phyloP scores from a whole-genome alignment of 306 rosid species.

The Fragaria iinumae region DNA sequence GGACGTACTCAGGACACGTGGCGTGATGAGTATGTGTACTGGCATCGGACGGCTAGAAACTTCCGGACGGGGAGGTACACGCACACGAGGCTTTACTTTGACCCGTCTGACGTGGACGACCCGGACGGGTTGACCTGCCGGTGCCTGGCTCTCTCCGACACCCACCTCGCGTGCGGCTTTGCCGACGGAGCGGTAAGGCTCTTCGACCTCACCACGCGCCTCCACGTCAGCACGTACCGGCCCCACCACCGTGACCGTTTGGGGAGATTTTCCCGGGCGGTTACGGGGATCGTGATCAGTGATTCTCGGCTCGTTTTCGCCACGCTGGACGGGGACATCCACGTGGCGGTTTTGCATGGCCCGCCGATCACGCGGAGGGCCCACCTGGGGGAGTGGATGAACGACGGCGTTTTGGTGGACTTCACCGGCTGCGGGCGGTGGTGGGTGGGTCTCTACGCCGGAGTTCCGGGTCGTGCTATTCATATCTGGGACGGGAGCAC shows the following conservation, averaged over 20 bases:
- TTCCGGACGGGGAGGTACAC: constrained; percentile 26
- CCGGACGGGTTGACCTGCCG: constrained; percentile 52
- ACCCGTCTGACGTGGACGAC: constrained; percentile 39
- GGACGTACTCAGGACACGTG: constrained; percentile 43
- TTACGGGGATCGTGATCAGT: constrained; percentile 55
- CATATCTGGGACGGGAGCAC: constrained; percentile 63
- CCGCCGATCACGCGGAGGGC: constrained; percentile 19
- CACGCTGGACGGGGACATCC: constrained; percentile 59
- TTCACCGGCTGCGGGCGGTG: constrained; percentile 50
- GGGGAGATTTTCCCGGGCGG: constrained; percentile 61
- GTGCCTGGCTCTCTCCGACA: constrained; percentile 66
- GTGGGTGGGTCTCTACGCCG: constrained; percentile 93
- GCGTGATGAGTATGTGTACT: constrained; percentile 57
- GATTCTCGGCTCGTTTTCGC: constrained; percentile 39
- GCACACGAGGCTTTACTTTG: constrained; percentile 32
- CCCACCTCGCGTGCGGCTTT: constrained; percentile 71
- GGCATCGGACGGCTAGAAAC: constrained; percentile 73
- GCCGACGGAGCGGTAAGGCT: constrained; percentile 78
- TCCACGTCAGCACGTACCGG: constrained; percentile 49
- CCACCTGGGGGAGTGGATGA: constrained; percentile 39
- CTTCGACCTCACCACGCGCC: constrained; percentile 41
- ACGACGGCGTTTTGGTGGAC: constrained; percentile 66
- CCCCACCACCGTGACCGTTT: constrained; percentile 36
- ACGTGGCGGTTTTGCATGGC: constrained; percentile 34
- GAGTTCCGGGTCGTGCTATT: constrained; percentile 56